These are phyloP conservation scores for Tricholoma matsutake DNA, from an alignment of 768 basidiomycete species.

Conservation along the genomic window DNA sequence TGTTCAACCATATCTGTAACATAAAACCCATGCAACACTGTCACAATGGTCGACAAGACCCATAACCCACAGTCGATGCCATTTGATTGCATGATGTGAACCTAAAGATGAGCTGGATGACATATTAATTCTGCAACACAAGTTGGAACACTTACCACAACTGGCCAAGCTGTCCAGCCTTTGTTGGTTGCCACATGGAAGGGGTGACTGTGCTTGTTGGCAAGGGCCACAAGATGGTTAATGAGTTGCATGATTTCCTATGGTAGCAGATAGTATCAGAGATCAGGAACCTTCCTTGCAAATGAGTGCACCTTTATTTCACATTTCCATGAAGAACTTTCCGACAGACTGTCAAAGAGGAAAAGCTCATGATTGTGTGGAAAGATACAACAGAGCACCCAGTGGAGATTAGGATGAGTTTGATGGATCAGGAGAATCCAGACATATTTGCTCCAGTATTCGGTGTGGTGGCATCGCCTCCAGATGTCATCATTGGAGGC, in stretches of 20 bases:
- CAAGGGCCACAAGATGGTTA: not conserved
- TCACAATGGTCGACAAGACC: conserved; percentile 19
- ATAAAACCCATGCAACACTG: conserved; percentile 18
- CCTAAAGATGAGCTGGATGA: no score
- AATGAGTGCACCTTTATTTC: not conserved
- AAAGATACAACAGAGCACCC: conserved; percentile 1
- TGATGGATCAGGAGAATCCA: conserved; percentile 2
- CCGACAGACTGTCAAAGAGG: conserved; percentile 1
- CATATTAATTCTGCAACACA: no score
- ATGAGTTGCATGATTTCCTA: conserved; percentile 1
- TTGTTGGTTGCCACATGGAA: no score
- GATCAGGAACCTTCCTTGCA: no score
- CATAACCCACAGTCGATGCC: conserved; percentile 23
- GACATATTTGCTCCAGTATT: not conserved
- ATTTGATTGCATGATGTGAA: conserved; percentile 10
- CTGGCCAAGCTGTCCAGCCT: no score
- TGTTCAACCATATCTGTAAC: conserved; percentile 10
- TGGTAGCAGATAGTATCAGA: no score
- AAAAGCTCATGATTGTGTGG: not conserved
- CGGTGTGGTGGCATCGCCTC: not conserved
- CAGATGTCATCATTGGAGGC: not conserved
- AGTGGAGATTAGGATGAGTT: not conserved
- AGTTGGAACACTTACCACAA: no score
- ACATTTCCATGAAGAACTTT: not conserved
- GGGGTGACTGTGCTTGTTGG: not conserved